phyloP scores from a whole-genome alignment of 129 eudicot genomes.

The Glebionis coronaria region DNA sequence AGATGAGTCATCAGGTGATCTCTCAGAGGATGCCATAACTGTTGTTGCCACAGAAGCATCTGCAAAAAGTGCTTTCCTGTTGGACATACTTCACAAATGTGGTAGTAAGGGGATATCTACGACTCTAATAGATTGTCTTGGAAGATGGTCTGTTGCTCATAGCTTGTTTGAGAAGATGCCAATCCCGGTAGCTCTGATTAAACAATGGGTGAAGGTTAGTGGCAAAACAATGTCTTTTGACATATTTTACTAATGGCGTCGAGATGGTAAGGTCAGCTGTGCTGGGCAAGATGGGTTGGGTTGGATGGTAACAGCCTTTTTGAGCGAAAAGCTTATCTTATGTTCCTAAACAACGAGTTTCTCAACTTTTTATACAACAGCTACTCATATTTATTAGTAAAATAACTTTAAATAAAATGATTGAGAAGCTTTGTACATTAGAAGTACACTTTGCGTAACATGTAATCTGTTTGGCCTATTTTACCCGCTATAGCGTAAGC shows the following conservation, averaged over 20 bases:
- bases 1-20: slow-evolving; percentile 33
- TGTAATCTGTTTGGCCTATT: background rate
- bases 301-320: background rate
- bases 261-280: background rate
- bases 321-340: background rate
- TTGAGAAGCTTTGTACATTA: slow-evolving; percentile 6
- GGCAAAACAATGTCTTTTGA: background rate
- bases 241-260: background rate
- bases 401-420: background rate
- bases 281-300: background rate
- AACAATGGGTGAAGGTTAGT: slow-evolving; percentile 92
- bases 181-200: slow-evolving; percentile 54
- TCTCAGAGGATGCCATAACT: slow-evolving; percentile 47
- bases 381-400: background rate
- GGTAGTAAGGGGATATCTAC: slow-evolving; percentile 38
- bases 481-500: background rate
- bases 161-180: slow-evolving; percentile 50
- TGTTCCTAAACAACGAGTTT: background rate
- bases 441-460: background rate
- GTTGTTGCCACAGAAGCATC: slow-evolving; percentile 58
- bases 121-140: slow-evolving; percentile 43
- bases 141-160: slow-evolving; percentile 71
- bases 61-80: slow-evolving; percentile 53
- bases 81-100: slow-evolving; percentile 59
- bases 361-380: background rate